Conservation (phyloP, 495 filamentous ascomycete species). For the Podospora tetraspora region DNA sequence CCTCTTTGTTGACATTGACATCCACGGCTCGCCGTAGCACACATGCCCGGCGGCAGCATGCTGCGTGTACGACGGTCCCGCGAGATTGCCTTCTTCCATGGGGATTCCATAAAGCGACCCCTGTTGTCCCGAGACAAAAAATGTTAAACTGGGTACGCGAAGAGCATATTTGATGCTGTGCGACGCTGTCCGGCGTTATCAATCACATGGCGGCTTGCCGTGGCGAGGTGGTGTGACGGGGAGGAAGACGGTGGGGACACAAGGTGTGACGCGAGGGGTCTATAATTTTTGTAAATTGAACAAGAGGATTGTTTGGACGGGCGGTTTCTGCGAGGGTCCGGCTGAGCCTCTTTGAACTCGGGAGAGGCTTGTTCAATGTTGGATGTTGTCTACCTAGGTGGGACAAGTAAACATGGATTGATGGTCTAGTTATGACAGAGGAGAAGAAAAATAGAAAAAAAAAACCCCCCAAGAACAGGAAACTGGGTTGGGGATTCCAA, state of each 20-base stretch:
- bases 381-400: not conserved
- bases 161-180: not conserved
- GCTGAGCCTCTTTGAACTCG: not conserved
- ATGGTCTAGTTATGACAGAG: not conserved
- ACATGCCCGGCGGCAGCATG: not conserved
- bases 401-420: not conserved
- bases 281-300: not conserved
- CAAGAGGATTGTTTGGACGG: not conserved
- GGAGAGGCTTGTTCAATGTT: too few species aligned
- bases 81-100: not conserved
- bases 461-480: not conserved
- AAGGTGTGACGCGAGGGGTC: not conserved
- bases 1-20: not conserved
- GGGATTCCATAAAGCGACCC: not conserved
- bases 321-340: not conserved
- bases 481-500: not conserved
- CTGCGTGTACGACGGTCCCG: not conserved
- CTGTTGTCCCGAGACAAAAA: not conserved
- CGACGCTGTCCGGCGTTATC: not conserved
- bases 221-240: not conserved
- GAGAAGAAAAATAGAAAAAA: not conserved
- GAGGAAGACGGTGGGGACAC: not conserved
- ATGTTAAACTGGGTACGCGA: not conserved
- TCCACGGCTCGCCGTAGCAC: not conserved
- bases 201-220: not conserved